Base-by-base conservation (phyloP, 2,329 filamentous ascomycete genomes). In the Trichophyton rubrum region DNA sequence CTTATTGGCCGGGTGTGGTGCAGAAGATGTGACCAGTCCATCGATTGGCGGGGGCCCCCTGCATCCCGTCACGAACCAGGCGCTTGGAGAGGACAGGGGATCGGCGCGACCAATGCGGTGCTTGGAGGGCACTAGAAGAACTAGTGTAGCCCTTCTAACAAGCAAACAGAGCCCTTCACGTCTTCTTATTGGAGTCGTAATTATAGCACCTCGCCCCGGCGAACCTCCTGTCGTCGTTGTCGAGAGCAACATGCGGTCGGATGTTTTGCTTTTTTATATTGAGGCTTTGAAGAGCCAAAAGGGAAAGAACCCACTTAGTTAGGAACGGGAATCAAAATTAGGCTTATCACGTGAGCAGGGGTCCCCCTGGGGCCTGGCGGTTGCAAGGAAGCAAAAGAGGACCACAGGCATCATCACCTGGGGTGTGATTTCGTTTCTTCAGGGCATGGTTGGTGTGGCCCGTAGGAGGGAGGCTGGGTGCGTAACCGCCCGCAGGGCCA, bases 21-120 rank as follows among this genome's bases (percentile, higher is more conserved):
- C 55, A 57, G 55, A 43, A 40, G 40, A 57, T 57, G 55, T 57
- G 55, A 57, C 40, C 35, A 57, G 55, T 57, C 55, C 55, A 43
- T 24, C 55, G n/a, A 57, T 57, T 57, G 55, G 55, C 40, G 55
- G 20, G 35, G 30, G 33, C 11, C 55, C 55, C 55, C 55, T 57
- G 55, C 35, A 40, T 24, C 20, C 27, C 35, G 38, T 57, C 55
- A 40, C 55, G 40, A 57, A 41, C 55, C 55, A n/a, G 55, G 55
- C 55, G 55, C 55, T 57, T 57, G 55, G 55, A 41, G 55, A 57
- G 55, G 27, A 24, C 40, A 55, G 27, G 30, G 8, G 51, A 55
- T 55, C 51, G 51, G 51, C 51, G 30, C 51, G 51, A 55, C 51
- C 51, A 55, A 35, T 55, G 51, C 51, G 45, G 51, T 55, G 27